These are phyloP conservation scores for Hypoxylon sp. DNA, from an alignment of 2,329 filamentous ascomycete genomes.

Conservation along the genomic window DNA sequence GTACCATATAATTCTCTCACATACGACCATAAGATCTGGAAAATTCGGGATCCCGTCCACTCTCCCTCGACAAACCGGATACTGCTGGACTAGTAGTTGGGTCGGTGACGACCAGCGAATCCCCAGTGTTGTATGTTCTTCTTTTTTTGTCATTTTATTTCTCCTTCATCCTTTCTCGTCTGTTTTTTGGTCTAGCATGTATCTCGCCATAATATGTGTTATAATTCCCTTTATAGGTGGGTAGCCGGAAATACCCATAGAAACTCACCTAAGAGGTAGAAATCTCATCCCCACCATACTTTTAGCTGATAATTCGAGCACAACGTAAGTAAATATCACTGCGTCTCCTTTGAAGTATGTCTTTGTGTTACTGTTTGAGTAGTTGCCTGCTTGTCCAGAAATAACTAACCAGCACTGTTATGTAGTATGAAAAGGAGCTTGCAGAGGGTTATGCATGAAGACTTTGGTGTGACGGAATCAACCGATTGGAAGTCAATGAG, in stretches of 20 bases:
- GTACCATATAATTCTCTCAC: neutral
- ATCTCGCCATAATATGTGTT: neutral
- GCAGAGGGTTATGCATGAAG: neutral
- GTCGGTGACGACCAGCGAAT: constrained; percentile 1
- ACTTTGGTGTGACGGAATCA: neutral
- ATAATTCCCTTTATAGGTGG: neutral
- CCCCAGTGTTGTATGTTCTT: neutral
- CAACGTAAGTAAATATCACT: neutral
- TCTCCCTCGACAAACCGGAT: constrained; percentile 16
- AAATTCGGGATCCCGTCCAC: constrained; percentile 27
- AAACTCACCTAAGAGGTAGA: too few relatives aligned
- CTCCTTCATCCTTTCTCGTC: neutral
- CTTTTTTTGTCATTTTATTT: neutral
- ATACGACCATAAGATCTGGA: constrained; percentile 15
- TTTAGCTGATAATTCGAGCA: neutral
- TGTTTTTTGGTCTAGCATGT: neutral
- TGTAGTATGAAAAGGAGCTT: constrained; percentile 13
- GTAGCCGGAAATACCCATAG: neutral
- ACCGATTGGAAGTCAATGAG: neutral
- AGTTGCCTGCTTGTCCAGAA: constrained; percentile 5
- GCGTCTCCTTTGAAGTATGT: neutral
- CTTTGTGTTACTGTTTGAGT: neutral
- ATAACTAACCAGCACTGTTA: neutral
- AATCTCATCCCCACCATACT: neutral
- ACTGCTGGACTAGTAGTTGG: constrained; percentile 8